Base-by-base conservation (phyloP, 2,329 filamentous ascomycete species). In the Colletotrichum coccodes region DNA sequence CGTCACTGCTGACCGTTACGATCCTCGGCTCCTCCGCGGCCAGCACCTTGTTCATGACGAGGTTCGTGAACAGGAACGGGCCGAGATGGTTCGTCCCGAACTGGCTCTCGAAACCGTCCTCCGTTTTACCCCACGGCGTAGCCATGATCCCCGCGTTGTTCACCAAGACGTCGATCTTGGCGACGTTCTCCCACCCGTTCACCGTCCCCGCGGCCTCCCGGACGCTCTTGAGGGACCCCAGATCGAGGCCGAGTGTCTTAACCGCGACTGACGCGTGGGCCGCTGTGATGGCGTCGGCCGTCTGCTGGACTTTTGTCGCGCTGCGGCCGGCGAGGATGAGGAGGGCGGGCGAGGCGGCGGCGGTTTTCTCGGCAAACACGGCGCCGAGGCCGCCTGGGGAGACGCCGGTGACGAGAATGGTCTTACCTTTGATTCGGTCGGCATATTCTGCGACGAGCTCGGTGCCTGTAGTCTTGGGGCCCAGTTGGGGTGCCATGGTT, bases 301-400 rank as follows among this genome's bases (percentile, higher is more conserved):
- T 80, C 1, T 78, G 74, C 23, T 80, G 74, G 5, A 82, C 69
- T 62, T 85, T 87, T 16, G 75, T 59, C 6, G 73, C 59, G 52
- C 76, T 83, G 64, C 85, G 85, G 34, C 83, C 83, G 7, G 79
- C 82, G 30, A 86, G 80, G 58, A 85, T 83, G 62, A 87, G 80
- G 30, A 81, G 73, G 3, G 74, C 70, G 0, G 85, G 83, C 1
- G 78, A 73, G 32, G 79, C 79, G 12, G 78, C 72, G 23, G 84
- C 83, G 47, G 85, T 75, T 44, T 77, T 71, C 16, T 75, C 64
- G 36, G 78, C 76, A 53, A 82, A 83, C 7, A 71, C 64, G 32
- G 77, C 76, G n/a, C 83, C 82, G 16, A 85, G 75, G 28, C 79
- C 76, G 58, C 76, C 75, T 4, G 79, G 79, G 4, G 81, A 79